Conservation (phyloP, 805 yeast species). For the Wickerhamomyces mucosus region DNA sequence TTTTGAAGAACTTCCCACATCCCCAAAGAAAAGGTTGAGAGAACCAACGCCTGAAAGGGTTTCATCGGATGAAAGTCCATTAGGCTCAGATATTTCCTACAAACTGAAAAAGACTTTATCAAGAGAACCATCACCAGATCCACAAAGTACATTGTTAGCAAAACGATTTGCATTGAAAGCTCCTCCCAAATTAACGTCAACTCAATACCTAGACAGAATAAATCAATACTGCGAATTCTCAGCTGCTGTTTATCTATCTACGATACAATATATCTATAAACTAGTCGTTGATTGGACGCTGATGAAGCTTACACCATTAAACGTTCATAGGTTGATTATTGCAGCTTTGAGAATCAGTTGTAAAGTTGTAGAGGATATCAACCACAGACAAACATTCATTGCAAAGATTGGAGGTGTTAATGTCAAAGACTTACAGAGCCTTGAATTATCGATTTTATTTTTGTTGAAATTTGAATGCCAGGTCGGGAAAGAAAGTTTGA, state of each 20-base stretch:
- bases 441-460: slow-evolving; percentile 43
- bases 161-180: slow-evolving; percentile 16
- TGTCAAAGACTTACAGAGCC: slow-evolving; percentile 31
- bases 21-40: slow-evolving; percentile 11
- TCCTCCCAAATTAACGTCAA: slow-evolving; percentile 16
- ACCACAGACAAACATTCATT: slow-evolving; percentile 32
- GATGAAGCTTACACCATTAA: slow-evolving; percentile 25
- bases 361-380: slow-evolving; percentile 37
- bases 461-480: slow-evolving; percentile 39
- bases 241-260: slow-evolving; percentile 20
- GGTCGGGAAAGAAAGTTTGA: slow-evolving; percentile 12
- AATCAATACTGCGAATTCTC: slow-evolving; percentile 20
- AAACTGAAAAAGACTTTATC: too few species aligned
- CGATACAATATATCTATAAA: slow-evolving; percentile 18
- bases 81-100: too few species aligned
- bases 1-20: slow-evolving; percentile 8
- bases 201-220: slow-evolving; percentile 20
- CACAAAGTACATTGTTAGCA: slow-evolving; percentile 13
- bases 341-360: slow-evolving; percentile 38
- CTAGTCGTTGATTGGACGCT: slow-evolving; percentile 9
- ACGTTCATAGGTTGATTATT: slow-evolving; percentile 34
- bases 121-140: slow-evolving; percentile 1
- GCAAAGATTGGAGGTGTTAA: slow-evolving; percentile 39
- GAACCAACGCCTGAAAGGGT: too few species aligned
- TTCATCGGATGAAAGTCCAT: too few species aligned